phyloP scores from a whole-genome alignment of 805 yeast species.

The Candida silvatica region DNA sequence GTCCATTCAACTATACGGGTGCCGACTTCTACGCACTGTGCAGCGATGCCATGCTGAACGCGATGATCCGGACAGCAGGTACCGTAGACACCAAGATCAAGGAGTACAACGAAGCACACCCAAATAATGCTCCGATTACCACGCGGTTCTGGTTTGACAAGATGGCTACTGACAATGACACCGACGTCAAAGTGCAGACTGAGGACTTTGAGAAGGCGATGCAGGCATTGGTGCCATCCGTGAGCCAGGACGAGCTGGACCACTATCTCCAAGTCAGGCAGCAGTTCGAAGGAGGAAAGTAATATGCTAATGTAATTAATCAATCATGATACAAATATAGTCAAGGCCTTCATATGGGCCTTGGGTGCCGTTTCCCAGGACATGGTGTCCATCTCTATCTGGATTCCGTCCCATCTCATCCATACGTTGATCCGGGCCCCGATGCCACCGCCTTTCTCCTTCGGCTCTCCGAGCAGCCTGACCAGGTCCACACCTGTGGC shows the following conservation, averaged over 20 bases:
- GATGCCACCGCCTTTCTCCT: slow-evolving; percentile 33
- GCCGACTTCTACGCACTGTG: slow-evolving; percentile 97
- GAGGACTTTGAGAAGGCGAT: slow-evolving; percentile 77
- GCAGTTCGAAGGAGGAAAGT: slow-evolving; percentile 70
- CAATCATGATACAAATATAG: too few relatives aligned
- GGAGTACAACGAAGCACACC: slow-evolving; percentile 33
- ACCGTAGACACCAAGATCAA: slow-evolving; percentile 62
- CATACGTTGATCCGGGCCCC: slow-evolving; percentile 26
- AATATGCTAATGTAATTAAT: too few relatives aligned
- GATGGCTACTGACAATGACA: slow-evolving; percentile 58
- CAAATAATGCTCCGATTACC: slow-evolving; percentile 37
- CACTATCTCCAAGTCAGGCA: slow-evolving; percentile 77
- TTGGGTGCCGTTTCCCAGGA: slow-evolving; percentile 28
- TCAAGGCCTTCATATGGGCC: slow-evolving; percentile 2
- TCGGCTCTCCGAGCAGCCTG: slow-evolving; percentile 29
- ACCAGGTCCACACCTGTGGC: slow-evolving; percentile 24
- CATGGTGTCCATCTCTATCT: slow-evolving; percentile 26
- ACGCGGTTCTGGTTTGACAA: slow-evolving; percentile 90
- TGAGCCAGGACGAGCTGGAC: slow-evolving; percentile 75
- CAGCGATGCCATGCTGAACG: slow-evolving; percentile 91
- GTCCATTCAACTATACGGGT: slow-evolving; percentile 92
- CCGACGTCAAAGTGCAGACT: slow-evolving; percentile 55
- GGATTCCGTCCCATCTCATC: slow-evolving; percentile 29
- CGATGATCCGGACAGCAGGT: slow-evolving; percentile 85
- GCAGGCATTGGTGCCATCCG: slow-evolving; percentile 69